These are phyloP conservation scores for Phialophora tarda DNA, from an alignment of 2,329 filamentous ascomycete species.

Conservation along the genomic window DNA sequence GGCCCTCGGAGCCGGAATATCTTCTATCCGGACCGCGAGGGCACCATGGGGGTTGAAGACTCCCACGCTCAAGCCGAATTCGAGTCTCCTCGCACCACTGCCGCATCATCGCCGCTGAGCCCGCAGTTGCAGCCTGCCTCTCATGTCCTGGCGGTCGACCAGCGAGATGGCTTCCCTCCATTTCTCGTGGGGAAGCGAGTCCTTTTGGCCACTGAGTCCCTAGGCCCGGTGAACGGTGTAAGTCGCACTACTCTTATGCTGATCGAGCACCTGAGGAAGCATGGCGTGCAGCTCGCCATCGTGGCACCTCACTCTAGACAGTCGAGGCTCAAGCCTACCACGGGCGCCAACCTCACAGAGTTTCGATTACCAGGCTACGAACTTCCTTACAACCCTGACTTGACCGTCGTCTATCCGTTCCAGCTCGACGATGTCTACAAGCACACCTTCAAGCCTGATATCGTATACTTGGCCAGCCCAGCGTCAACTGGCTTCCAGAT, in stretches of 20 bases:
- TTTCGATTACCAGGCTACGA: conserved; percentile 68
- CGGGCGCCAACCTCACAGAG: conserved; percentile 50
- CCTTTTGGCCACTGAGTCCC: conserved; percentile 72
- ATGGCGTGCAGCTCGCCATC: conserved; percentile 69
- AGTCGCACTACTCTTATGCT: conserved; percentile 72
- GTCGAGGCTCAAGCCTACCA: conserved; percentile 55
- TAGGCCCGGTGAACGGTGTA: conserved; percentile 75
- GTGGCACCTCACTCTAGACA: conserved; percentile 66
- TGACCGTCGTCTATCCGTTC: conserved; percentile 73
- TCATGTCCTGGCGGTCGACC: not conserved
- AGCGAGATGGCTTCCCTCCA: conserved; percentile 47
- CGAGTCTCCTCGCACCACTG: not conserved
- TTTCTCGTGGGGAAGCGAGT: conserved; percentile 66
- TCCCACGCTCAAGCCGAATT: not conserved
- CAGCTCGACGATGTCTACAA: conserved; percentile 66
- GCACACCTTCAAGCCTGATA: conserved; percentile 68
- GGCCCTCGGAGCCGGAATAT: conserved; percentile 1
- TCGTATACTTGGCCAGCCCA: conserved; percentile 73
- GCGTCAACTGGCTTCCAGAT: conserved; percentile 74
- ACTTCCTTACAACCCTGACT: conserved; percentile 72
- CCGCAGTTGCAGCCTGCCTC: not conserved
- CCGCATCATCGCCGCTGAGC: not conserved
- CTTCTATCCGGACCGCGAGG: not conserved
- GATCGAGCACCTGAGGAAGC: conserved; percentile 68
- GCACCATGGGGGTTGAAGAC: not conserved